Conservation (phyloP, 2,329 filamentous ascomycete species). For the Paraphaeosphaeria minitans region DNA sequence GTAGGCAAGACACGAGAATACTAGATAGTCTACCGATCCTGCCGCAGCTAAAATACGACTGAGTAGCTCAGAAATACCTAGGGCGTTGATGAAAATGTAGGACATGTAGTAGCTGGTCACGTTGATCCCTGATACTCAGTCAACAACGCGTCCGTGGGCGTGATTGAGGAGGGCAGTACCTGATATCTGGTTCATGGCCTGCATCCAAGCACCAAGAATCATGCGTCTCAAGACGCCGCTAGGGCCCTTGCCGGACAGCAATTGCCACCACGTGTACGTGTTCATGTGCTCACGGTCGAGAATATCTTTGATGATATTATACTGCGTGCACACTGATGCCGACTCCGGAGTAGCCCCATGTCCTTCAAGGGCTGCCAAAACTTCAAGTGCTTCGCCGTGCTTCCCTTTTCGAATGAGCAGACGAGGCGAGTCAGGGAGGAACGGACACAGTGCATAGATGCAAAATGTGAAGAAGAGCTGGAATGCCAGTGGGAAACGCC, state of each 20-base stretch:
- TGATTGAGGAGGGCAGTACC: neutral
- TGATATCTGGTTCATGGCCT: conserved; percentile 52
- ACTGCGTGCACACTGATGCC: conserved; percentile 40
- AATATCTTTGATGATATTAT: conserved; percentile 47
- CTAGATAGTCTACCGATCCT: conserved; percentile 53
- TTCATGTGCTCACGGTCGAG: conserved; percentile 53
- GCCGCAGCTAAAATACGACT: conserved; percentile 49
- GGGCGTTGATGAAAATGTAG: conserved; percentile 50
- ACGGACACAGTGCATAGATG: conserved; percentile 57
- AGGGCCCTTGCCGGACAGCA: conserved; percentile 50
- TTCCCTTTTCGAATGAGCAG: conserved; percentile 59
- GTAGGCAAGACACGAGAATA: conserved; percentile 51
- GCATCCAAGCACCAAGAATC: conserved; percentile 53
- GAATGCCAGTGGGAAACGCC: conserved; percentile 59
- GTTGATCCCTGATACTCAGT: conserved; percentile 1
- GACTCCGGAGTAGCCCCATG: conserved; percentile 46
- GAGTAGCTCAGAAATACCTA: conserved; percentile 43
- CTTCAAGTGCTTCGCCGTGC: conserved; percentile 50
- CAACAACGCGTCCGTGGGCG: too few relatives aligned
- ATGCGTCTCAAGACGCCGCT: conserved; percentile 51
- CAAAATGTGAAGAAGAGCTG: conserved; percentile 64
- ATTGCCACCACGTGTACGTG: conserved; percentile 53
- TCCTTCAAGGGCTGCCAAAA: conserved; percentile 46
- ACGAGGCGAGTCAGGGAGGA: conserved; percentile 50
- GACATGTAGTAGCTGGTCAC: conserved; percentile 48